Evolutionary conservation across 2,329 filamentous ascomycete species (phyloP), one percentile per base, ranked within the genome.

Genomic region (Didymella keratinophila): DNA sequence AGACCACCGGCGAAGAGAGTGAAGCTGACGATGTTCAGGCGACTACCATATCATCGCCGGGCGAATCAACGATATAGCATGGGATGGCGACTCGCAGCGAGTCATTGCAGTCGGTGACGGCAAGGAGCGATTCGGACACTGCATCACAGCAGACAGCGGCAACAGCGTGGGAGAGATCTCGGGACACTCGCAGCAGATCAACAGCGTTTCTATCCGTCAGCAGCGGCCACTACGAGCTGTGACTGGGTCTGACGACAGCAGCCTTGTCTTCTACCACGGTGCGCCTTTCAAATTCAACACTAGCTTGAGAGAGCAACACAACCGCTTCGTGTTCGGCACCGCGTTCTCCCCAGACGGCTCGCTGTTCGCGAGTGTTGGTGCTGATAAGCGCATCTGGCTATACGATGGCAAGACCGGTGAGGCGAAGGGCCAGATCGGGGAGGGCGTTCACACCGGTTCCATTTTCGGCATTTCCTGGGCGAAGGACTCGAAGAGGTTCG

Each of bases 361-460:
- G 39, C 82, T 83, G 36, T 81, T 99, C 61, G 91, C 95, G 32
- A 97, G 90, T 51, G 94, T 97, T 2, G 94, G 95, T 36, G 92
- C 91, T n/a, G 95, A 99, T 78, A 89, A 89, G 75, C 87, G 87
- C 73, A 97, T 99, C 65, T 96, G 95, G 83, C 82, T 99, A 10
- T 99, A 97, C 75, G 93, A 99, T 75, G 95, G 94, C 62, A 97
- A 96, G 84, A 97, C 93, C 16, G 95, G 95, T 28, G 93, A 97
- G 73, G 84, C 89, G 1, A 91, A 87, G 43, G 85, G 82, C 58
- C 84, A 91, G 67, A 89, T 99, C 68, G 90, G 90, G 10, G 89
- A 94, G 65, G 89, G 87, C n/a, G 88, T 88, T 65, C 95, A 99
- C 76, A 94, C 88, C 6, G 95, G 95, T 46, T 96, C 92, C 74